Conservation (phyloP, 257 asterid genomes). For the Solanum tacnaense region DNA sequence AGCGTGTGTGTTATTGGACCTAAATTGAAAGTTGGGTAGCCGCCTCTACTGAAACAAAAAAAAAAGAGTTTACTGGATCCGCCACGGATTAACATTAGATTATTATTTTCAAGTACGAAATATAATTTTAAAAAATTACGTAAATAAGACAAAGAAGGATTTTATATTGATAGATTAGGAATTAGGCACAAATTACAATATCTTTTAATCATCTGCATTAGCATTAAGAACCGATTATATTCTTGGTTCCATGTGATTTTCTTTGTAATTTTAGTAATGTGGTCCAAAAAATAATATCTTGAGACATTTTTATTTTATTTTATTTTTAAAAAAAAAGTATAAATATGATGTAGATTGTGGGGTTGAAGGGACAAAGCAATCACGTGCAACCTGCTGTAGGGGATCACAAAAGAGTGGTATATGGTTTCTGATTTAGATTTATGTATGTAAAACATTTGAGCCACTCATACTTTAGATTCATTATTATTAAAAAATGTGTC, state of each 20-base stretch:
- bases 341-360: background rate
- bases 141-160: background rate
- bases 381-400: background rate
- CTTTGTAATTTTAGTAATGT: background rate
- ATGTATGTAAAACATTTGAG: background rate
- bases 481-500: background rate
- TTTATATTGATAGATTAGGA: background rate
- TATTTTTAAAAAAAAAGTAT: too few species aligned
- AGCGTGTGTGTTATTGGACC: background rate
- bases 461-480: background rate
- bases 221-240: background rate
- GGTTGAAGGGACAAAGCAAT: conserved; percentile 3
- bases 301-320: background rate
- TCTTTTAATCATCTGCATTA: background rate
- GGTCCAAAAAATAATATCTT: background rate
- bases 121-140: background rate
- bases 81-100: too few species aligned
- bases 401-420: background rate
- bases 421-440: background rate
- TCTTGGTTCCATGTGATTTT: background rate
- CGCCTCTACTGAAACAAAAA: background rate
- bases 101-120: background rate
- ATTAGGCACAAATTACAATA: background rate
- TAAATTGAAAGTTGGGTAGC: background rate
- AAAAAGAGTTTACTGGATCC: too few species aligned